Conservation (phyloP, 495 filamentous ascomycete genomes). For the Xylaria venustula region DNA sequence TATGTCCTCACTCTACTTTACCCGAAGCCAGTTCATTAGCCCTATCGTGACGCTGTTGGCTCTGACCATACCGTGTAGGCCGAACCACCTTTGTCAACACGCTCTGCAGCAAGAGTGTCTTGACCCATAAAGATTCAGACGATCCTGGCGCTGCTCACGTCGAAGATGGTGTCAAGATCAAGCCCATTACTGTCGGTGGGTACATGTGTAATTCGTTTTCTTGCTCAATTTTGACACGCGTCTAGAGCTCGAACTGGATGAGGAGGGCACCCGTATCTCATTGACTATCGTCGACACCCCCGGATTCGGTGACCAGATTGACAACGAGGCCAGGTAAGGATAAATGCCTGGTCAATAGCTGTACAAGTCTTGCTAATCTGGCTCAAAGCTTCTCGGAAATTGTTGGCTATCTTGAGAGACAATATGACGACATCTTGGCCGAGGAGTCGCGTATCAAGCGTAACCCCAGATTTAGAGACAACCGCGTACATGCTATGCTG, state of each 20-base stretch:
- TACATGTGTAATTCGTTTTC: conserved; percentile 12
- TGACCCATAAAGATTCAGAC: conserved; percentile 84
- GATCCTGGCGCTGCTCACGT: conserved; percentile 84
- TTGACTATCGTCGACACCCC: conserved; percentile 98
- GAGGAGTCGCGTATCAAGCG: conserved; percentile 99
- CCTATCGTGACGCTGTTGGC: conserved; percentile 21
- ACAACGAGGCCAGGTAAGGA: conserved; percentile 93
- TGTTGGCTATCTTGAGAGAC: conserved; percentile 93
- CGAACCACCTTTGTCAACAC: conserved; percentile 99
- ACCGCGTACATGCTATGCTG: conserved; percentile 94
- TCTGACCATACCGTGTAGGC: conserved; percentile 50
- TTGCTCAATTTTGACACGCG: conserved; percentile 16
- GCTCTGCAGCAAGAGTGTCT: conserved; percentile 90
- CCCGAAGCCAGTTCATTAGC: conserved; percentile 1
- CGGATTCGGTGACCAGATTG: conserved; percentile 97
- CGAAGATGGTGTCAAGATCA: conserved; percentile 96
- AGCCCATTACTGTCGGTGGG: conserved; percentile 96
- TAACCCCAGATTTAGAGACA: conserved; percentile 98
- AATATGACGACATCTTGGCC: conserved; percentile 98
- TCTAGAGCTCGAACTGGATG: conserved; percentile 90
- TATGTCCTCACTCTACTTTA: background rate
- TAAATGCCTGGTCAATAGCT: conserved; percentile 3
- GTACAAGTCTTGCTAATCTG: conserved; percentile 6
- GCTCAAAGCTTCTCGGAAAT: conserved; percentile 84
- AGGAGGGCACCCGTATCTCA: conserved; percentile 97